Evolutionary conservation across 2,329 filamentous ascomycete genomes (phyloP).

Genomic region (Fusarium sp.): DNA sequence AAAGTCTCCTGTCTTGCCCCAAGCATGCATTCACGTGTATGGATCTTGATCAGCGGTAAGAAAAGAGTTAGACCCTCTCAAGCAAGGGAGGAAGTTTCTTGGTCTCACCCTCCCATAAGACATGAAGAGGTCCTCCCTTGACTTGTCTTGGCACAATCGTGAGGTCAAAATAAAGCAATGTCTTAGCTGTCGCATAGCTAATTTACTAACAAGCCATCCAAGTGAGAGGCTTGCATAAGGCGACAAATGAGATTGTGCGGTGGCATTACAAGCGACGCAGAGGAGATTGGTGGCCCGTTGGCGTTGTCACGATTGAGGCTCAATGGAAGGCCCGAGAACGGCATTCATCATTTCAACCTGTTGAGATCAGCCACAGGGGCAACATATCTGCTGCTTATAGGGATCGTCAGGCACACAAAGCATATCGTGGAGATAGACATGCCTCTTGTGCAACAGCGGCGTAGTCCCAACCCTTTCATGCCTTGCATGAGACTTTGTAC

Average conservation of each 20-base stretch:
- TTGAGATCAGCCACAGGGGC: not conserved
- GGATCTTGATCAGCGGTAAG: too few relatives aligned
- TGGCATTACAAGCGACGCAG: conserved; percentile 17
- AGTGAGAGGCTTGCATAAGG: conserved; percentile 15
- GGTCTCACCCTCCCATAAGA: not conserved
- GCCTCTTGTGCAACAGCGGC: conserved; percentile 11
- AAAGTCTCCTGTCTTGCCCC: conserved; percentile 18
- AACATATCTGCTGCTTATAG: not conserved
- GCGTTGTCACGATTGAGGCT: not conserved
- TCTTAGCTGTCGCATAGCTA: conserved; percentile 2
- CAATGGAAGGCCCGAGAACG: conserved; percentile 8
- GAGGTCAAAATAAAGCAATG: conserved; percentile 1
- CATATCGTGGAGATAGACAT: not conserved
- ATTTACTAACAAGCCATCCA: conserved; percentile 20
- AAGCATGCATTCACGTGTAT: not conserved
- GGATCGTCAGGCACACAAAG: conserved; percentile 29
- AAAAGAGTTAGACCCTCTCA: not conserved
- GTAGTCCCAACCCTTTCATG: not conserved
- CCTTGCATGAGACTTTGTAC: conserved; percentile 14
- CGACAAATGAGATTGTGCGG: conserved; percentile 11
- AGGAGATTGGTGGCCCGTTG: conserved; percentile 17
- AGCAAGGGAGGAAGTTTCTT: conserved; percentile 23
- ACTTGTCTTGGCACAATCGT: conserved; percentile 4
- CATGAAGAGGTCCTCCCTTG: conserved; percentile 27
- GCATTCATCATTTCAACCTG: not conserved